Conservation (phyloP, 805 yeast genomes). For the Spathaspora girioi region DNA sequence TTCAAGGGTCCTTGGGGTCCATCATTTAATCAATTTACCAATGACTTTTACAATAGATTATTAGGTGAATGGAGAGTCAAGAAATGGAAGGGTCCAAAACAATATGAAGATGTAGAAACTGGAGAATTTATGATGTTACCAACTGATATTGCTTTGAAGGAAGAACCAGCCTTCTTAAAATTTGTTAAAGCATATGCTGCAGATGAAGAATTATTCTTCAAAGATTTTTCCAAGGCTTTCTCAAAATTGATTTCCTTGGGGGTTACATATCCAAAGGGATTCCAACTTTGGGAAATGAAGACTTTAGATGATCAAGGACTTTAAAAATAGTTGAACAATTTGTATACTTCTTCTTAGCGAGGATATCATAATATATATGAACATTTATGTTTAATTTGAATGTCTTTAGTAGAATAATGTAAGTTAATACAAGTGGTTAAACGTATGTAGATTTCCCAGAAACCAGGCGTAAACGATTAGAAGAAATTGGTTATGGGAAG, state of each 20-base stretch:
- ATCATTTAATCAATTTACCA: constrained; percentile 37
- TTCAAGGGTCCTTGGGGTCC: constrained; percentile 46
- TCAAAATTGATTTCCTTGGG: constrained; percentile 45
- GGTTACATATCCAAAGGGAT: constrained; percentile 46
- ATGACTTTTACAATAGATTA: constrained; percentile 35
- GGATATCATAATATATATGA: neutral
- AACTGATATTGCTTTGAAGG: constrained; percentile 51
- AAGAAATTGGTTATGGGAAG: no score
- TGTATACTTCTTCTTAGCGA: neutral
- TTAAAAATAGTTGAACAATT: neutral
- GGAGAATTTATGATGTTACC: constrained; percentile 53
- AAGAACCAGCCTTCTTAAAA: constrained; percentile 42
- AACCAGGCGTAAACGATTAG: no score
- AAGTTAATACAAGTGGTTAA: no score
- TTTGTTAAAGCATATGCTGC: constrained; percentile 47
- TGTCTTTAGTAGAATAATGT: no score
- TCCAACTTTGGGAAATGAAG: constrained; percentile 47
- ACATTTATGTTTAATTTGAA: neutral
- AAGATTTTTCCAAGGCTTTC: constrained; percentile 46
- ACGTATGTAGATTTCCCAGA: no score
- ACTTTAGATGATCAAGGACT: constrained; percentile 67
- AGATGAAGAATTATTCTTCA: constrained; percentile 47
- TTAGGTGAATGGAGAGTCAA: constrained; percentile 53
- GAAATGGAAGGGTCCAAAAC: constrained; percentile 39
- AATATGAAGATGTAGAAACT: constrained; percentile 37